Base-by-base conservation (phyloP, 768 basidiomycete genomes). In the Lentinus brumalis region DNA sequence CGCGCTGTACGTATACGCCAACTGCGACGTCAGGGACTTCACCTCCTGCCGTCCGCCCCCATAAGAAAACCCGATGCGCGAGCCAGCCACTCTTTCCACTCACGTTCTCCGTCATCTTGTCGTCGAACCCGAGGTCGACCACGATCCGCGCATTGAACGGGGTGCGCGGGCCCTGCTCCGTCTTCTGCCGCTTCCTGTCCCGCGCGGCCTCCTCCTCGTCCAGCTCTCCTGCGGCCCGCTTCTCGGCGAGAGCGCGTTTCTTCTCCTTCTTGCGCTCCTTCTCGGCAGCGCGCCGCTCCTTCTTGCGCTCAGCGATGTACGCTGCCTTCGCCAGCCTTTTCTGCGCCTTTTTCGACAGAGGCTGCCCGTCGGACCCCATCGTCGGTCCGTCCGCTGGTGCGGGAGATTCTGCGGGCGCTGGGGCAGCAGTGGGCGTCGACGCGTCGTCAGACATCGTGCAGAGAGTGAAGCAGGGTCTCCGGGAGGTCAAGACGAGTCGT, bases 31-130 rank as follows among this genome's bases (percentile, higher is more conserved):
- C 68, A 99, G 82, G 5, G 96, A 98, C 66, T 80, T 85, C 62
- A 97, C 84, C 79, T 98, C 97, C 96, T 98, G 73, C 35, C 42
- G 8, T 5, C 49, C 21, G 21, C 21, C 21, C 2, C 21, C 21
- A 26, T 26, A 26, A 26, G 21, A 26, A 26, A 26, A 26, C 21
- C 21, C 21, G 21, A 26, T 26, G 51, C 53, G 42, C 46, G 29
- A 60, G 40, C 39, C 16, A 4, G 29, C 38, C 40, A 16, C 5
- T 40, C 6, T 52, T 50, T 14, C 14, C 30, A 74, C 87, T 66
- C 73, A 96, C 95, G 79, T 95, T 93, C 63, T 96, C 94, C 59
- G 79, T 86, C 96, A 98, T 98, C 75, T 87, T 79, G 46, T 95
- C 85, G 71, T 98, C 96, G 72, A 97, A 98, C 9, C 88, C 93